These are phyloP conservation scores for Chlorella sorokiniana DNA, from an alignment of 139 green algal genomes.

Conservation along the genomic window DNA sequence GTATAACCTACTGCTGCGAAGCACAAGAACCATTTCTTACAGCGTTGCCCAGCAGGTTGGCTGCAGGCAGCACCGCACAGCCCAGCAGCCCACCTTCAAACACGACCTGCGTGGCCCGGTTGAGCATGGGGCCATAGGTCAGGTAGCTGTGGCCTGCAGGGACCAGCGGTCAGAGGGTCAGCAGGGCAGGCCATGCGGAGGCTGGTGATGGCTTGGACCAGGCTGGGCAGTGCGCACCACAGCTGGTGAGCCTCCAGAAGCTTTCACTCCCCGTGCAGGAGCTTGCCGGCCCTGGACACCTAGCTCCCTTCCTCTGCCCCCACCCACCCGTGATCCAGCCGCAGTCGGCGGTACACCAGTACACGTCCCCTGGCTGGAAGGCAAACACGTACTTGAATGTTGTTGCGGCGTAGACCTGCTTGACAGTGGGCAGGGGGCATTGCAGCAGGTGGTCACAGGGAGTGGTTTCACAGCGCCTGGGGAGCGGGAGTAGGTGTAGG, in stretches of 20 bases:
- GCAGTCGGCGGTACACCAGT: constrained; percentile 97
- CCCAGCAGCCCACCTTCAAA: too few species aligned
- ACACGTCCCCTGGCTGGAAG: constrained; percentile 82
- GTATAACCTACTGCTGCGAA: too few species aligned
- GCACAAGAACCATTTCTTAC: too few species aligned
- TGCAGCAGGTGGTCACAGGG: not conserved
- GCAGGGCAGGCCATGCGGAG: too few species aligned
- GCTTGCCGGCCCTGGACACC: not conserved
- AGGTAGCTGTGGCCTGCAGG: constrained; percentile 80
- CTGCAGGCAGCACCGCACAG: too few species aligned
- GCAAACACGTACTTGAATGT: constrained; percentile 83
- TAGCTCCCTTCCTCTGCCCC: not conserved
- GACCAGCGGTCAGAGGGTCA: too few species aligned
- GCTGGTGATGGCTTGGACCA: too few species aligned
- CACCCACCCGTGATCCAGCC: constrained; percentile 93
- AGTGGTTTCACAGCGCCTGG: not conserved
- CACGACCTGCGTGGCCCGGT: constrained; percentile 81
- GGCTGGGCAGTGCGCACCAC: too few species aligned
- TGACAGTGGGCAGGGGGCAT: constrained; percentile 43
- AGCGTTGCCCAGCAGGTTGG: too few species aligned
- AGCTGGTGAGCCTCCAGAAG: too few species aligned
- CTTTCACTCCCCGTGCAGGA: not conserved
- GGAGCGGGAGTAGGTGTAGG: too few species aligned
- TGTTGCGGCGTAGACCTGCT: constrained; percentile 81
- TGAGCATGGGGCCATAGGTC: constrained; percentile 89